A percentile compares a stretch with the other conserved stretches of the same genome.
phyloP scores from a whole-genome alignment of 2,329 filamentous ascomycete species.

The Cladosporium sp. region DNA sequence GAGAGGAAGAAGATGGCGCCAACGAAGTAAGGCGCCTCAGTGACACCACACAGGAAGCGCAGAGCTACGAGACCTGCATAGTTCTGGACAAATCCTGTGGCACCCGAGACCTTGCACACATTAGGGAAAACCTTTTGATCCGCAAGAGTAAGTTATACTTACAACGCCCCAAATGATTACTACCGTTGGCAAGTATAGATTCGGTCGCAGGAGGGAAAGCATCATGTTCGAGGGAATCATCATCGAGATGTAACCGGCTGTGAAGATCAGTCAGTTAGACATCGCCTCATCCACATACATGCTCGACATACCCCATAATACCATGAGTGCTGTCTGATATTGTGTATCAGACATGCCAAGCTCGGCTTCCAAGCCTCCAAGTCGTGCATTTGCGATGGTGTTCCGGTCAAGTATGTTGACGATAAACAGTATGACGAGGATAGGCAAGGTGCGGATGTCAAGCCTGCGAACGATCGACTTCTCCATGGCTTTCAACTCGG shows the following conservation, averaged over 20 bases:
- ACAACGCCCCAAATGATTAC: constrained; percentile 32
- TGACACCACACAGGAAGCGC: constrained; percentile 25
- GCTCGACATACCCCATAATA: constrained; percentile 40
- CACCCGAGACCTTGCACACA: constrained; percentile 23
- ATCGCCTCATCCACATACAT: constrained; percentile 36
- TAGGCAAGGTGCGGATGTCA: constrained; percentile 6
- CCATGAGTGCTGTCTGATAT: constrained; percentile 47
- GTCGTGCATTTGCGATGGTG: constrained; percentile 12
- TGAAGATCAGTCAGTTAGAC: not conserved
- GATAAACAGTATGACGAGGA: constrained; percentile 8
- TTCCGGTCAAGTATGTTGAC: constrained; percentile 32
- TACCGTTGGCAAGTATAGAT: constrained; percentile 42
- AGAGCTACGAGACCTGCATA: constrained; percentile 30
- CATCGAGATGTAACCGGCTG: constrained; percentile 38
- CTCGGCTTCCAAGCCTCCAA: constrained; percentile 52
- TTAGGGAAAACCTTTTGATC: not conserved
- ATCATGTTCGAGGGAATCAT: constrained; percentile 48
- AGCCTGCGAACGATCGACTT: constrained; percentile 6
- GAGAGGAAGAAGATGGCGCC: constrained; percentile 27
- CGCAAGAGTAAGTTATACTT: not conserved
- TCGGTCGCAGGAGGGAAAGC: constrained; percentile 45
- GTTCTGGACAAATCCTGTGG: constrained; percentile 29
- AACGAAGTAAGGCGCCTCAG: constrained; percentile 19
- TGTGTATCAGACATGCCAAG: constrained; percentile 57
- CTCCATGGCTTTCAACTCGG: constrained; percentile 2